Percentiles rank a stretch among this genome's conserved stretches.
Evolutionary conservation across 208 protist genomes (phyloP).

Genomic region (Blastocrithidia nonstop): DNA sequence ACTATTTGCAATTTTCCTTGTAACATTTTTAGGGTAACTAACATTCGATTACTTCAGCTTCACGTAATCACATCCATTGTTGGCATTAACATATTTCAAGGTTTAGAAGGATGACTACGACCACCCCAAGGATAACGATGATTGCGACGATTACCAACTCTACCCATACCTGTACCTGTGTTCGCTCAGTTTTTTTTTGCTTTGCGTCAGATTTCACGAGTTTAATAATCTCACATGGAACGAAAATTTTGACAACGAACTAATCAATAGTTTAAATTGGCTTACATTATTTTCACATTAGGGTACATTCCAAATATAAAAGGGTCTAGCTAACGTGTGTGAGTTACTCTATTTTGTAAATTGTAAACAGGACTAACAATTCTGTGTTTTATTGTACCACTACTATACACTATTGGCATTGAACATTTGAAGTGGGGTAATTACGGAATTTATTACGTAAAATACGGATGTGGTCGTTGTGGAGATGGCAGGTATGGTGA

Average conservation of each 20-base stretch:
- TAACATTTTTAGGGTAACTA: constrained; percentile 78
- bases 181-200: constrained; percentile 87
- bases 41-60: constrained; percentile 80
- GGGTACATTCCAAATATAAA: constrained; percentile 86
- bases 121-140: constrained; percentile 66
- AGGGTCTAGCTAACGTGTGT: constrained; percentile 81
- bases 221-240: constrained; percentile 83
- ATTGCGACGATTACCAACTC: constrained; percentile 76
- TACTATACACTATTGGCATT: constrained; percentile 68
- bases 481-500: constrained; percentile 82
- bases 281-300: constrained; percentile 47
- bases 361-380: constrained; percentile 79
- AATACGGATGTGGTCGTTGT: constrained; percentile 77
- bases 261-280: constrained; percentile 77
- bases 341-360: constrained; percentile 45
- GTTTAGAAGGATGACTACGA: constrained; percentile 61
- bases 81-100: constrained; percentile 87
- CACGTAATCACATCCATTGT: constrained; percentile 77
- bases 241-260: constrained; percentile 78
- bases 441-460: constrained; percentile 57
- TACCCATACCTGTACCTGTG: constrained; percentile 82
- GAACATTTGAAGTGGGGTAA: constrained; percentile 68
- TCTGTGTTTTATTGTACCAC: constrained; percentile 74
- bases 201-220: constrained; percentile 76
- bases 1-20: constrained; percentile 82